phyloP scores from a whole-genome alignment of 768 basidiomycete genomes.

The Sporobolomyces pararoseus region DNA sequence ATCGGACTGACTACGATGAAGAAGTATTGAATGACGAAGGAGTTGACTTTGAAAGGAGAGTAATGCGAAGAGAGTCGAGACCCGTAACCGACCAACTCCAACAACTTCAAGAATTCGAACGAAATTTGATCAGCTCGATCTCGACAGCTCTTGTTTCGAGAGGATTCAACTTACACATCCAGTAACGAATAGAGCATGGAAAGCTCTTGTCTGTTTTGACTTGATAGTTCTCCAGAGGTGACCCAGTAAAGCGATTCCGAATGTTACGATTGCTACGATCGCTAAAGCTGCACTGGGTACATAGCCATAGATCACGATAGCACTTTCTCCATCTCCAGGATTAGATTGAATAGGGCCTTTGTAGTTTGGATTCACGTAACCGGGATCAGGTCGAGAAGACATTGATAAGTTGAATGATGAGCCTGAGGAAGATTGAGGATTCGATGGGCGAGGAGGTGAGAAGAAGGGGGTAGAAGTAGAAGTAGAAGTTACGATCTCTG shows the following conservation, averaged over 20 bases:
- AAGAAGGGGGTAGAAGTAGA: no score
- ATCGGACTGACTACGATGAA: conserved; percentile 10
- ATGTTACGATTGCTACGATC: conserved; percentile 45
- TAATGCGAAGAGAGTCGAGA: conserved; percentile 45
- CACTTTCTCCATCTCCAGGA: conserved; percentile 42
- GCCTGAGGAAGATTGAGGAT: no score
- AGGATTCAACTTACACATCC: conserved; percentile 44
- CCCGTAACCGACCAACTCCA: conserved; percentile 49
- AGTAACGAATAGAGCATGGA: conserved; percentile 46
- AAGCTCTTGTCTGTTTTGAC: conserved; percentile 43
- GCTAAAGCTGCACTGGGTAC: conserved; percentile 43
- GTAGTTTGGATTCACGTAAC: background rate
- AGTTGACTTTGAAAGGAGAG: conserved; percentile 43
- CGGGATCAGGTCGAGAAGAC: no score
- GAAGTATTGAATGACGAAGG: conserved; percentile 35
- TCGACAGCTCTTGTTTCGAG: background rate
- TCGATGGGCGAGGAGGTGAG: no score
- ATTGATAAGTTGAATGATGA: no score
- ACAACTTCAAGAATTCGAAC: conserved; percentile 41
- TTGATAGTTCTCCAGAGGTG: conserved; percentile 39
- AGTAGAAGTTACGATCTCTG: no score
- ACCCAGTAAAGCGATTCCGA: conserved; percentile 40
- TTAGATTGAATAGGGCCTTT: background rate
- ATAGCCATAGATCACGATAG: conserved; percentile 48
- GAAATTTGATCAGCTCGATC: no score